phyloP scores from a whole-genome alignment of 371 early-diverging fungal species.

The Dinochytrium kinnereticum region DNA sequence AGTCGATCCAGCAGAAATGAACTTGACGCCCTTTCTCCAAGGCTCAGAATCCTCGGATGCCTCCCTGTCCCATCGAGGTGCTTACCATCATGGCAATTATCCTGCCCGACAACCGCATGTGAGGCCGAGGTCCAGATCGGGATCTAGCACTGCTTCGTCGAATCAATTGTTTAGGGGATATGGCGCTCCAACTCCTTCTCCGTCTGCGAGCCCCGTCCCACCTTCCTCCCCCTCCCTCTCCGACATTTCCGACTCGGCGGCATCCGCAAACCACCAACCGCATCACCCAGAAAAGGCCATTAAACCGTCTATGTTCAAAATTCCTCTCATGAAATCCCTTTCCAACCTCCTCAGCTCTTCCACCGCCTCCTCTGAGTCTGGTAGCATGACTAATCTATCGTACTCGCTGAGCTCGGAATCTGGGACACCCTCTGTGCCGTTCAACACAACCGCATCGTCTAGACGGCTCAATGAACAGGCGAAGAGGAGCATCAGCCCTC shows the following conservation, averaged over 20 bases:
- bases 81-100: no score
- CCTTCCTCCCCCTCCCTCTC: constrained; percentile 7
- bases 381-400: no score
- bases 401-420: no score
- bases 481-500: no score
- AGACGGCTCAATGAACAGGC: no score
- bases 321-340: not conserved
- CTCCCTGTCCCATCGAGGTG: no score
- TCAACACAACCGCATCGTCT: no score
- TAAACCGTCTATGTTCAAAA: constrained; percentile 4
- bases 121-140: not conserved
- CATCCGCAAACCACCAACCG: not conserved
- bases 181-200: not conserved
- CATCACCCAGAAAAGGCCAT: not conserved
- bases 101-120: not conserved
- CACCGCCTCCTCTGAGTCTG: not conserved
- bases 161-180: not conserved
- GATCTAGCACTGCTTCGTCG: not conserved
- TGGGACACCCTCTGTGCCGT: no score
- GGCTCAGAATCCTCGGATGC: no score
- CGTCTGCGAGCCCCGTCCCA: not conserved
- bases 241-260: not conserved
- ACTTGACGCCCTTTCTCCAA: no score
- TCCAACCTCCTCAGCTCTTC: not conserved
- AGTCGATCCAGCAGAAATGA: not conserved